Evolutionary conservation across 768 basidiomycete genomes (phyloP).

Genomic region (Gymnopilus dilepis): DNA sequence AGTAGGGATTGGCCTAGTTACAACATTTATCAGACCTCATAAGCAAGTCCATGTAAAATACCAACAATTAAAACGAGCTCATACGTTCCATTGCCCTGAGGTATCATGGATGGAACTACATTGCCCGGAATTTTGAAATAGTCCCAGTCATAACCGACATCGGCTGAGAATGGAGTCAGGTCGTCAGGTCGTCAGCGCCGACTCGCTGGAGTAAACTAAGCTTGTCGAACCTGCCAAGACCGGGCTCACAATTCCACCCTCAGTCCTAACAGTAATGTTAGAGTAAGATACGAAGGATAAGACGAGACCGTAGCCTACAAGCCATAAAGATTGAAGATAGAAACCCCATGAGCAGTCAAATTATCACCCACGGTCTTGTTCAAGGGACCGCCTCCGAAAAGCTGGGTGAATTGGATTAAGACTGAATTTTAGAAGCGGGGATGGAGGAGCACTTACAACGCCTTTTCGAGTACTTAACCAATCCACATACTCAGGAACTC

Average conservation of each 20-base stretch:
- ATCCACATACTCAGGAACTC: slow-evolving; percentile 6
- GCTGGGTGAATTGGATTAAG: not conserved
- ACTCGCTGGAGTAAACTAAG: not conserved
- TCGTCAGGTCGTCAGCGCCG: not conserved
- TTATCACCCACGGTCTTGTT: slow-evolving; percentile 12
- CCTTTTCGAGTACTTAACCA: slow-evolving; percentile 14
- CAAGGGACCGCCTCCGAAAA: slow-evolving; percentile 16
- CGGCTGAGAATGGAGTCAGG: not conserved
- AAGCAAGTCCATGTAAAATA: not conserved
- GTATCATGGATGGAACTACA: slow-evolving; percentile 7
- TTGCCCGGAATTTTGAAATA: slow-evolving; percentile 9
- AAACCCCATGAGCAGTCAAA: slow-evolving; percentile 13
- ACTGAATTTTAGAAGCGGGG: not conserved
- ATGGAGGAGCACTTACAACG: not conserved
- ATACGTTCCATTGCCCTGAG: not conserved
- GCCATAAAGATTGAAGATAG: slow-evolving; percentile 13
- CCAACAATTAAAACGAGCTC: slow-evolving; percentile 15
- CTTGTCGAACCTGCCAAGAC: slow-evolving; percentile 5
- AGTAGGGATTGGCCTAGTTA: slow-evolving; percentile 8
- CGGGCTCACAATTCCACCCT: slow-evolving; percentile 13
- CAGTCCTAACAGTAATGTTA: not conserved
- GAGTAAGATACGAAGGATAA: not conserved
- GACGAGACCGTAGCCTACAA: not conserved
- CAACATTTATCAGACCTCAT: not conserved
- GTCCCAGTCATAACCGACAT: slow-evolving; percentile 12